Evolutionary conservation across 129 eudicot species (phyloP).

Genomic region (Centrapalus pauciflorus): DNA sequence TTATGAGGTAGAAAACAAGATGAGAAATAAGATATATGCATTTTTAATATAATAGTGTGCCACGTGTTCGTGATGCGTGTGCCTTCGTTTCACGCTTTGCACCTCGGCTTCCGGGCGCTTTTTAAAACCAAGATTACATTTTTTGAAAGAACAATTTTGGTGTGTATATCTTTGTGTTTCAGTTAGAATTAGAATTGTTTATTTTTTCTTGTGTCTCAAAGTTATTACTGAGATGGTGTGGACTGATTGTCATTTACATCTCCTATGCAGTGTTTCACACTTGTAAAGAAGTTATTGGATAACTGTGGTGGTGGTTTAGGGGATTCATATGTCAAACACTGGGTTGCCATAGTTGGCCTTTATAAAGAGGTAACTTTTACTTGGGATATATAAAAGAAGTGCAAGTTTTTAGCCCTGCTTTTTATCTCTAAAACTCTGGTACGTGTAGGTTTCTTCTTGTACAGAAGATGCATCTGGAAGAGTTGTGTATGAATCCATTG

Average conservation of each 20-base stretch:
- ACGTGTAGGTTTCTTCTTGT: slow-evolving; percentile 46
- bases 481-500: slow-evolving; percentile 62
- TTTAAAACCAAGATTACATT: not conserved
- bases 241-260: slow-evolving; percentile 10
- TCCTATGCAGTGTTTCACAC: slow-evolving; percentile 66
- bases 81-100: too few species aligned
- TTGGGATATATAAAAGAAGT: not conserved
- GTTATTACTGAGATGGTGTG: not conserved
- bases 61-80: too few species aligned
- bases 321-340: slow-evolving; percentile 59
- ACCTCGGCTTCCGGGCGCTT: too few species aligned
- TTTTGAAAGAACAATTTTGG: not conserved
- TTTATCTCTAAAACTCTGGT: slow-evolving; percentile 4
- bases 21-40: too few species aligned
- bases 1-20: too few species aligned
- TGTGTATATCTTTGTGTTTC: not conserved
- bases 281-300: slow-evolving; percentile 61
- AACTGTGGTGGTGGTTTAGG: slow-evolving; percentile 52
- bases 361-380: slow-evolving; percentile 64
- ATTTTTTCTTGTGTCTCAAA: not conserved
- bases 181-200: not conserved
- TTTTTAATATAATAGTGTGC: too few species aligned
- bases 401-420: slow-evolving; percentile 12
- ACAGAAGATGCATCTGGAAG: slow-evolving; percentile 71
- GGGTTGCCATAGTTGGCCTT: slow-evolving; percentile 69